Percentiles rank a stretch among this genome's conserved stretches.
phyloP scores from a whole-genome alignment of 495 filamentous ascomycete species.

The Filosporella fistucella region DNA sequence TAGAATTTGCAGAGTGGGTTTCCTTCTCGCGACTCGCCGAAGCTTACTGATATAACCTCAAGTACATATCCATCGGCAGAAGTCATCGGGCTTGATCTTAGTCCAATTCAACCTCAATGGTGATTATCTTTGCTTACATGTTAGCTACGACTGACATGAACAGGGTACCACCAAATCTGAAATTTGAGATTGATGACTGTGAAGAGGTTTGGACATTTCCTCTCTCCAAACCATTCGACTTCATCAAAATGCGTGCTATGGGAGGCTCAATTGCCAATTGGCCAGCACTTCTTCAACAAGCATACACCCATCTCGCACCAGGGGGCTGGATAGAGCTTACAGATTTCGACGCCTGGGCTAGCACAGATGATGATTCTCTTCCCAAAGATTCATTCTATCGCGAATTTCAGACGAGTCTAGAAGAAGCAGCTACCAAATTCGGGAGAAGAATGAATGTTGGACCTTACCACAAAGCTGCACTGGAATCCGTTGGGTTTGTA shows the following conservation, averaged over 20 bases:
- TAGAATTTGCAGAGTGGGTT: slow-evolving; percentile 40
- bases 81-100: slow-evolving; percentile 47
- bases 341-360: slow-evolving; percentile 24
- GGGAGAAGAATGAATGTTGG: neutral
- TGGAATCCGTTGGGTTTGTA: neutral
- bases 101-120: slow-evolving; percentile 23
- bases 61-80: slow-evolving; percentile 36
- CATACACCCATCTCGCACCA: slow-evolving; percentile 28
- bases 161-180: slow-evolving; percentile 44
- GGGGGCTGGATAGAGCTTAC: slow-evolving; percentile 48
- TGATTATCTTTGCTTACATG: slow-evolving; percentile 15
- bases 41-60: neutral
- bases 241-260: slow-evolving; percentile 49
- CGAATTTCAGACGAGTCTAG: neutral
- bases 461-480: neutral
- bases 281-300: slow-evolving; percentile 14
- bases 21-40: neutral
- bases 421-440: neutral
- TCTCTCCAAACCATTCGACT: slow-evolving; percentile 40
- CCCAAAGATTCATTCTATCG: neutral
- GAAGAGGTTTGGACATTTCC: slow-evolving; percentile 48
- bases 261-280: slow-evolving; percentile 32
- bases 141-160: neutral
- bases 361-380: neutral
- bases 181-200: slow-evolving; percentile 48